Conservation (phyloP, 139 green algal species). For the Pleodorina starrii region DNA sequence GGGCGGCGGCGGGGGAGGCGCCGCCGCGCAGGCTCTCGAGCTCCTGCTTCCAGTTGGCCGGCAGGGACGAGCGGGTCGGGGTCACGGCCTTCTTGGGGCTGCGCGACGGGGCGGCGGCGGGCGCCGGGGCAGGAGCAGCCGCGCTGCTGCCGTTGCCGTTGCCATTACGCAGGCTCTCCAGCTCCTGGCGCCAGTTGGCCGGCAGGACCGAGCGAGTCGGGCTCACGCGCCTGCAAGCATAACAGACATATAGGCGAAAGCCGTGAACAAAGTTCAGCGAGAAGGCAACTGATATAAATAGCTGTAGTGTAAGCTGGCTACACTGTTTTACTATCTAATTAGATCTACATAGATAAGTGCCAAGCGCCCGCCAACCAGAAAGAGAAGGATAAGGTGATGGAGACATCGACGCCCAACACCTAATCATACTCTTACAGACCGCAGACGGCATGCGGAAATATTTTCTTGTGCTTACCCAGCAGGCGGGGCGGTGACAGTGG, state of each 20-base stretch:
- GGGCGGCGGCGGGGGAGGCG: background rate
- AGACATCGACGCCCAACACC: too few species aligned
- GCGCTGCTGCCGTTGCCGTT: slow-evolving; percentile 1
- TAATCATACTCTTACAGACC: too few species aligned
- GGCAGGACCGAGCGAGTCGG: slow-evolving; percentile 46
- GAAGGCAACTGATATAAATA: too few species aligned
- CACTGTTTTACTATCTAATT: too few species aligned
- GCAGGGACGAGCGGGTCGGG: slow-evolving; percentile 9
- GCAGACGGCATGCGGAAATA: too few species aligned
- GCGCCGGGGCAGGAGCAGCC: slow-evolving; percentile 1
- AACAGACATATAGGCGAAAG: too few species aligned
- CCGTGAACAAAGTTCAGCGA: too few species aligned
- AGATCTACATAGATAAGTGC: too few species aligned
- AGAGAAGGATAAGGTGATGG: too few species aligned
- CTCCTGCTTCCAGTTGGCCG: slow-evolving; percentile 35
- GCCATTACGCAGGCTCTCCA: slow-evolving; percentile 27
- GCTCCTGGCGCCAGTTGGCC: slow-evolving; percentile 47
- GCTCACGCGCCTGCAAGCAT: background rate
- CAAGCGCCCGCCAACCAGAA: too few species aligned
- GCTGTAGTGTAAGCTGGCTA: too few species aligned
- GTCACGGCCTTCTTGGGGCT: slow-evolving; percentile 8
- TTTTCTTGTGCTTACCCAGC: slow-evolving; percentile 21
- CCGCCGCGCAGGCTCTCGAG: slow-evolving; percentile 6
- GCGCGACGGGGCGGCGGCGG: background rate
- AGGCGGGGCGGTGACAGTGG: background rate